Evolutionary conservation across 306 rosid genomes (phyloP).

Genomic region (Gleditsia sinensis): DNA sequence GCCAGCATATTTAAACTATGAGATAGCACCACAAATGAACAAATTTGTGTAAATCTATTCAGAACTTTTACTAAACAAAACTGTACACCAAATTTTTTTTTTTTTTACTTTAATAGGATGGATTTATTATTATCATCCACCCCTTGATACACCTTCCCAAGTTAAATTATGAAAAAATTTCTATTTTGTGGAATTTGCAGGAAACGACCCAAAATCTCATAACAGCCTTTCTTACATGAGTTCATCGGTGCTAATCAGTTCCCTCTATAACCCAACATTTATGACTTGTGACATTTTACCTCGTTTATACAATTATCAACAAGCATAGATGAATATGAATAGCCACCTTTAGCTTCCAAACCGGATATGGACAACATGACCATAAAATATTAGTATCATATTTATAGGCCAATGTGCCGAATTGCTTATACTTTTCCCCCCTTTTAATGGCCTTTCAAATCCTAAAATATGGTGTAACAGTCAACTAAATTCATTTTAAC

Average conservation of each 20-base stretch:
- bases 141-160: not conserved
- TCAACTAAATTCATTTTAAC: conserved; percentile 10
- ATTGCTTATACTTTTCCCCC: not conserved
- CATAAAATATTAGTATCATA: not conserved
- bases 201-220: not conserved
- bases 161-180: not conserved
- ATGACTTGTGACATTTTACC: conserved; percentile 15
- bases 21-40: conserved; percentile 20
- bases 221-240: conserved; percentile 23
- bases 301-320: not conserved
- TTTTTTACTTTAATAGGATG: conserved; percentile 1
- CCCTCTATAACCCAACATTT: conserved; percentile 1
- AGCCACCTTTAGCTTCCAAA: not conserved
- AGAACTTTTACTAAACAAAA: not conserved
- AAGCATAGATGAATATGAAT: not conserved
- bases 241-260: conserved; percentile 13
- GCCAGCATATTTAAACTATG: conserved; percentile 3
- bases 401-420: not conserved
- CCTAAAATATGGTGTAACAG: not conserved
- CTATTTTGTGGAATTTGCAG: conserved; percentile 10
- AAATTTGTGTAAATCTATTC: conserved; percentile 22
- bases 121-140: not conserved
- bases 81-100: conserved; percentile 5
- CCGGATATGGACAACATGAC: not conserved
- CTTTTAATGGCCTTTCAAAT: conserved; percentile 22